Percentiles rank a stretch among this genome's conserved stretches.
Conservation (phyloP, 73 alveolate genomes). For the Paramecium bursaria region DNA sequence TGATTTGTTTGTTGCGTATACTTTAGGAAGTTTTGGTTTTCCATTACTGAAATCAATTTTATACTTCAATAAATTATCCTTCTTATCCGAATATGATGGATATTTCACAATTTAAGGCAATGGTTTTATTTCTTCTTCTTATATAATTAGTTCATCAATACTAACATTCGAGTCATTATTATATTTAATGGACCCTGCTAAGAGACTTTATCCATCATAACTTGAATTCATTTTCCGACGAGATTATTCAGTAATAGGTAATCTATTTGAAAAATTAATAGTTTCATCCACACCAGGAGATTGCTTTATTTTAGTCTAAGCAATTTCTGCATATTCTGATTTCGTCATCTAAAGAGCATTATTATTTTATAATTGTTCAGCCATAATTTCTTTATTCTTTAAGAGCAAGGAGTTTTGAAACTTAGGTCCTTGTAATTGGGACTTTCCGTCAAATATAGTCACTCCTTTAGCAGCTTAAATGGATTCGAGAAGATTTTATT, state of each 20-base stretch:
- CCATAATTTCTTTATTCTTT: constrained; percentile 4
- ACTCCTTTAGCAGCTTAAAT: constrained; percentile 55
- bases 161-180: background rate
- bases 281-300: background rate
- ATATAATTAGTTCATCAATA: constrained; percentile 18
- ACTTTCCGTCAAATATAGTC: constrained; percentile 3
- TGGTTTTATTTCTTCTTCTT: too few species aligned
- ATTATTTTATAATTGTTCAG: too few species aligned
- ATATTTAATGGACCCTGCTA: background rate
- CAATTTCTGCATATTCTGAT: constrained; percentile 12
- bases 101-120: background rate
- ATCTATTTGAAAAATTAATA: too few species aligned
- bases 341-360: background rate
- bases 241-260: too few species aligned
- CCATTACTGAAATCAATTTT: background rate
- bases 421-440: constrained; percentile 43
- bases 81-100: constrained; percentile 3
- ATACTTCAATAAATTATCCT: background rate
- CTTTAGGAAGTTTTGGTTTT: constrained; percentile 46
- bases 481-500: constrained; percentile 14
- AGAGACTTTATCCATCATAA: too few species aligned
- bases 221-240: too few species aligned
- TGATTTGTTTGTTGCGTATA: constrained; percentile 7
- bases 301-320: background rate
- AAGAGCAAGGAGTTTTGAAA: constrained; percentile 5